A percentile compares a stretch with the other conserved stretches of the same genome.
Conservation (phyloP, 2,329 filamentous ascomycete species). For the Esteya vermicola region DNA sequence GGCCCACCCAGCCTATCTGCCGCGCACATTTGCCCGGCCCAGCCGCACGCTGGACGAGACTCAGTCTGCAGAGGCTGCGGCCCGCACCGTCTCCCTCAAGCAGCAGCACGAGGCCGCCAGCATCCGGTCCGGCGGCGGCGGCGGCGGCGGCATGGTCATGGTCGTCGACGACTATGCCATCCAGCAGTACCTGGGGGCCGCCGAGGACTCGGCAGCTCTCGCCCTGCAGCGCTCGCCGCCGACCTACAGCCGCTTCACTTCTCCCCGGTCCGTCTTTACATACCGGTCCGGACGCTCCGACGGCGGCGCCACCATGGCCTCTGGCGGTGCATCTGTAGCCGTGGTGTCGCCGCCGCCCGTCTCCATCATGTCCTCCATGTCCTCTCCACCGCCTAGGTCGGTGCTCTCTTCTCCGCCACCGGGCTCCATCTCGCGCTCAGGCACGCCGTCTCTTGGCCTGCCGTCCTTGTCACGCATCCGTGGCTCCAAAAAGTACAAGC, state of each 20-base stretch:
- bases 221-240: background rate
- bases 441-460: slow-evolving; percentile 21
- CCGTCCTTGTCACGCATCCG: slow-evolving; percentile 24
- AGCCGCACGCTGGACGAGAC: slow-evolving; percentile 3
- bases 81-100: too few relatives aligned
- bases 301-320: background rate
- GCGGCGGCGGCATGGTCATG: too few relatives aligned
- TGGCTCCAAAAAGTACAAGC: slow-evolving; percentile 25
- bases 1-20: slow-evolving; percentile 34
- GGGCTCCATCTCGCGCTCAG: too few relatives aligned
- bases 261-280: background rate
- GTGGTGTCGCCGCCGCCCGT: background rate
- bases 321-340: background rate
- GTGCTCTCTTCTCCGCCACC: slow-evolving; percentile 12
- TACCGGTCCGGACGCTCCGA: background rate
- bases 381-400: background rate
- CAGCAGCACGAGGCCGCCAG: too few relatives aligned
- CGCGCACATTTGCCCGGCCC: slow-evolving; percentile 10
- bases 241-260: too few relatives aligned
- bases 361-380: background rate
- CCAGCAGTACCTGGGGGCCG: slow-evolving; percentile 21
- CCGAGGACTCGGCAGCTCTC: slow-evolving; percentile 7
- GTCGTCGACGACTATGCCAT: slow-evolving; percentile 19
- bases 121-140: too few relatives aligned
- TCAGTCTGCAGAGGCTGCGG: too few relatives aligned